A percentile compares a stretch with the other conserved stretches of the same genome.
These are phyloP conservation scores for Heliamphora exappendiculata DNA, from an alignment of 148 eudicot species.

Conservation along the genomic window DNA sequence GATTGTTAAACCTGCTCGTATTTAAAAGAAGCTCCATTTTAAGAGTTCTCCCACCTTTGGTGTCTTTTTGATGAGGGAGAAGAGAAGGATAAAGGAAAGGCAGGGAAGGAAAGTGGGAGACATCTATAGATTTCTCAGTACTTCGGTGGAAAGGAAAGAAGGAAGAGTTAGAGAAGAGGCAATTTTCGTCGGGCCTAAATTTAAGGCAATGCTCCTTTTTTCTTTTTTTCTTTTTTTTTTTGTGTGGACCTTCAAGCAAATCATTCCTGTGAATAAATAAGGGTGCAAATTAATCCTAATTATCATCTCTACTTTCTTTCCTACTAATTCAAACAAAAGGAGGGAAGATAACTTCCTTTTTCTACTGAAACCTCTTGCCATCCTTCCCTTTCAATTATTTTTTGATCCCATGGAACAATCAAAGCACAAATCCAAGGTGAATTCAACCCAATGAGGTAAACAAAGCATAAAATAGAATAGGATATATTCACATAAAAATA, in stretches of 20 bases:
- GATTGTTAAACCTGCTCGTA: neutral
- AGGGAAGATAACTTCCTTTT: conserved; percentile 1
- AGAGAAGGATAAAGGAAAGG: neutral
- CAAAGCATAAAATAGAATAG: too few relatives aligned
- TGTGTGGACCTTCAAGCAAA: neutral
- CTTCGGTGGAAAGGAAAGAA: neutral
- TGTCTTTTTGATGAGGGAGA: neutral
- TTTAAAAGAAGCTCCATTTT: neutral
- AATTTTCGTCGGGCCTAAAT: neutral
- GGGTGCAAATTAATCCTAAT: neutral
- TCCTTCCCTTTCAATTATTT: neutral
- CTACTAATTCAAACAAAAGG: neutral
- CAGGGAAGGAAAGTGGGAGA: neutral
- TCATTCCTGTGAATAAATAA: neutral
- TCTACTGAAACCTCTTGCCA: neutral
- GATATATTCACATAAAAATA: neutral
- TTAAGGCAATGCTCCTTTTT: neutral
- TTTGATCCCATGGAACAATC: too few relatives aligned
- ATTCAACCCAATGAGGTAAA: neutral
- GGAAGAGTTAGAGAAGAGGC: neutral
- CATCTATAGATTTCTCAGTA: neutral
- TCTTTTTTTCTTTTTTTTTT: neutral
- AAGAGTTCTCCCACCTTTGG: neutral
- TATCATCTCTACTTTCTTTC: neutral
- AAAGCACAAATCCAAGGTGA: neutral